Evolutionary conservation across 495 filamentous ascomycete species (phyloP).

Genomic region (Tuber borchii): DNA sequence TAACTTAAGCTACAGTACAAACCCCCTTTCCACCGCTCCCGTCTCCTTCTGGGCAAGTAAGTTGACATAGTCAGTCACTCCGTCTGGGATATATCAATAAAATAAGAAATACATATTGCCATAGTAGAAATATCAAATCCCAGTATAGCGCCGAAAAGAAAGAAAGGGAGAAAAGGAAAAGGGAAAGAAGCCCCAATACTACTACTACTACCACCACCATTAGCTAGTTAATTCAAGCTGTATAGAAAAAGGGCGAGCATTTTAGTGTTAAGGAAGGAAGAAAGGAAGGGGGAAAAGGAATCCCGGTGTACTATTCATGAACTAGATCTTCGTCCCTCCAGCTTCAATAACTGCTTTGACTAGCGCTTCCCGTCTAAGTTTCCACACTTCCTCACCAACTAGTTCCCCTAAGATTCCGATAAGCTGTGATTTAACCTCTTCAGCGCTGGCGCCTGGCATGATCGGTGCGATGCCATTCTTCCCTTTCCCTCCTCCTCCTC

Average conservation of each 20-base stretch:
- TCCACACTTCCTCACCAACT: slow-evolving; percentile 39
- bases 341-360: slow-evolving; percentile 31
- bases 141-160: not conserved
- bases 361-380: slow-evolving; percentile 12
- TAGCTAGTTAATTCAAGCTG: not conserved
- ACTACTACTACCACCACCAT: not conserved
- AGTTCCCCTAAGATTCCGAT: slow-evolving; percentile 31
- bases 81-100: not conserved
- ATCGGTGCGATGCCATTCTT: not conserved
- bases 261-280: not conserved
- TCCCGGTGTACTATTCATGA: not conserved
- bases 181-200: not conserved
- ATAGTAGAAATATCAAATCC: not conserved
- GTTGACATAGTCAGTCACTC: not conserved
- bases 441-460: not conserved
- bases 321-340: slow-evolving; percentile 11
- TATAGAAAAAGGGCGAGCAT: not conserved
- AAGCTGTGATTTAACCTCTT: slow-evolving; percentile 7
- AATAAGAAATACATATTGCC: not conserved
- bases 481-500: slow-evolving; percentile 22
- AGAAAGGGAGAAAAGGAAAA: not conserved
- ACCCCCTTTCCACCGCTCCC: not conserved
- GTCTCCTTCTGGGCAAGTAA: not conserved
- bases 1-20: not conserved
- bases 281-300: not conserved